These are phyloP conservation scores for Hypoxylon fuscum DNA, from an alignment of 495 filamentous ascomycete genomes.

Conservation along the genomic window DNA sequence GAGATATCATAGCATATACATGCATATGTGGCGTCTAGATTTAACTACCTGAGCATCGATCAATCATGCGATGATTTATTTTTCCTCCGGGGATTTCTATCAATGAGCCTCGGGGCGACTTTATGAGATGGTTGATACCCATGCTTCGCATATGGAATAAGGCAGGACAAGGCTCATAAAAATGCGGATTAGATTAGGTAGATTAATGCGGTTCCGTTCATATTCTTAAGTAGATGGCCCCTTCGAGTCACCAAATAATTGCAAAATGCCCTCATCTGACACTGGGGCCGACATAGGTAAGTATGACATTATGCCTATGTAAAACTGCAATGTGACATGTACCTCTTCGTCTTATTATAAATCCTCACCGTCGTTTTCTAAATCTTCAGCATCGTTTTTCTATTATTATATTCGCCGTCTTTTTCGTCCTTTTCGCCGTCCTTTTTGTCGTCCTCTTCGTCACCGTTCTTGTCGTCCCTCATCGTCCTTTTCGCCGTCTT, in stretches of 20 bases:
- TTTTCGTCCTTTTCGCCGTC: too few relatives aligned
- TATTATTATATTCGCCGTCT: too few relatives aligned
- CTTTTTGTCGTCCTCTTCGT: too few relatives aligned
- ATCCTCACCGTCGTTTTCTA: too few relatives aligned
- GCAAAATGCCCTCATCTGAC: conserved; percentile 12
- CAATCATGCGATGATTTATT: not conserved
- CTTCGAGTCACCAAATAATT: conserved; percentile 6
- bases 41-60: too few relatives aligned
- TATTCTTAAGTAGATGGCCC: conserved; percentile 6
- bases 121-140: conserved; percentile 19
- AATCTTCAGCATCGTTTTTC: too few relatives aligned
- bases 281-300: conserved; percentile 19
- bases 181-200: conserved; percentile 4
- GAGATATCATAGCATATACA: conserved; percentile 4
- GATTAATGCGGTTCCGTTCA: conserved; percentile 13
- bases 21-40: conserved; percentile 15
- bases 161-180: not conserved
- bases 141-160: not conserved
- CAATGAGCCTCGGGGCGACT: not conserved
- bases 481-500: too few relatives aligned
- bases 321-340: too few relatives aligned
- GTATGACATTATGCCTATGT: conserved; percentile 18
- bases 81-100: not conserved
- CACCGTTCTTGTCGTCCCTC: too few relatives aligned
- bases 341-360: too few relatives aligned